phyloP scores from a whole-genome alignment of 306 rosid genomes.

The Acacia melanoxylon region DNA sequence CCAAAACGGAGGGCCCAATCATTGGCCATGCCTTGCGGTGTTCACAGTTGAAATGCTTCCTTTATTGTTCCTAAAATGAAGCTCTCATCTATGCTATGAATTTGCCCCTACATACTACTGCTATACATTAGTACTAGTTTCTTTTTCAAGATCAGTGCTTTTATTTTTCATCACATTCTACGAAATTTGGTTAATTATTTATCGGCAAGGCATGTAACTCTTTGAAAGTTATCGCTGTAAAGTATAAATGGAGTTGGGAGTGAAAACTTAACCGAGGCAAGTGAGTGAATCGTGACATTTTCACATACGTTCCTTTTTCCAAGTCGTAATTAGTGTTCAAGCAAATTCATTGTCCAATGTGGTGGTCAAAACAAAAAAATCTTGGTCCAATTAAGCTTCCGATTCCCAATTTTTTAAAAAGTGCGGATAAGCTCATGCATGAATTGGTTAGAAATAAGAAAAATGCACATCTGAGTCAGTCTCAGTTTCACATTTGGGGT shows the following conservation, averaged over 20 bases:
- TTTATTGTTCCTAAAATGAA: background rate
- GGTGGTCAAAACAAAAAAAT: background rate
- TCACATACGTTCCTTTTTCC: background rate
- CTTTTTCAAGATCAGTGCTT: background rate
- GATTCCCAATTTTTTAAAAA: background rate
- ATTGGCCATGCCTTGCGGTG: background rate
- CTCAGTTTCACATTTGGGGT: background rate
- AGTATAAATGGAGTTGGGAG: background rate
- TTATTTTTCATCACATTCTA: background rate
- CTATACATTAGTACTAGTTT: too few species aligned
- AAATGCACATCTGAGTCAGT: background rate
- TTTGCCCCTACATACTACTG: too few species aligned
- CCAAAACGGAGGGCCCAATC: background rate
- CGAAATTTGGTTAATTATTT: background rate
- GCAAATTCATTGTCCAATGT: background rate
- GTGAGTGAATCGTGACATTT: background rate
- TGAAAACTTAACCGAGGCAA: background rate
- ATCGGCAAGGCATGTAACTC: background rate
- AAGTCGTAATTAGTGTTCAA: background rate
- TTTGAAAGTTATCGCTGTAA: background rate
- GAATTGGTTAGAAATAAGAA: background rate
- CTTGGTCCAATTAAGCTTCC: background rate
- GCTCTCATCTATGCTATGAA: background rate
- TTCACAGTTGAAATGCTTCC: background rate
- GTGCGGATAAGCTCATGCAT: background rate